Conservation (phyloP, 2,329 filamentous ascomycete species). For the Fusarium chaquense region DNA sequence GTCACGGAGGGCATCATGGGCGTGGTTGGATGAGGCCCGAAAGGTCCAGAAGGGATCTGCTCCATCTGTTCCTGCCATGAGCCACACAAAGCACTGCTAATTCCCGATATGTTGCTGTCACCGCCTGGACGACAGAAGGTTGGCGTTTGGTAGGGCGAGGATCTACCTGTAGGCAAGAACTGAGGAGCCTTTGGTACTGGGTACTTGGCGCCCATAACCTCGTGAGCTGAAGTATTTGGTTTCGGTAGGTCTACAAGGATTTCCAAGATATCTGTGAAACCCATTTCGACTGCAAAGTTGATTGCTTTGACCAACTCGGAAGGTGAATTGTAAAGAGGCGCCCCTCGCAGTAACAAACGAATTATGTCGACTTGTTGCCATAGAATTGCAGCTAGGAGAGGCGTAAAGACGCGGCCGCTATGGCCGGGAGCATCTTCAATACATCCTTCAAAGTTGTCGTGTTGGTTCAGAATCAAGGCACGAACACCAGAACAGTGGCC, state of each 20-base stretch:
- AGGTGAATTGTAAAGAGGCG: constrained; percentile 30
- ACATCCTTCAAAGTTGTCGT: constrained; percentile 43
- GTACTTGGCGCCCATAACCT: constrained; percentile 21
- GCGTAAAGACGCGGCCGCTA: constrained; percentile 43
- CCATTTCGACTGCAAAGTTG: constrained; percentile 38
- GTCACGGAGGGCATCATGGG: not conserved
- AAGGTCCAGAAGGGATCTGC: not conserved
- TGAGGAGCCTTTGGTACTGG: constrained; percentile 10
- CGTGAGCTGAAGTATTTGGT: constrained; percentile 5
- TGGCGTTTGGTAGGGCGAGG: not conserved
- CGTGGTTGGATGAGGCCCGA: not conserved
- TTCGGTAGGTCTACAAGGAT: constrained; percentile 24
- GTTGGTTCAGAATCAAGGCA: constrained; percentile 25
- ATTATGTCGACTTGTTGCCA: constrained; percentile 46
- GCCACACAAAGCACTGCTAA: constrained; percentile 28
- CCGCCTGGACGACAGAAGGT: not conserved
- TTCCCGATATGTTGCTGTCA: constrained; percentile 30
- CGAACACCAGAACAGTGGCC: constrained; percentile 39
- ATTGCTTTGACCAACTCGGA: constrained; percentile 39
- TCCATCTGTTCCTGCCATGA: not conserved
- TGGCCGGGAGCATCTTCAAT: constrained; percentile 22
- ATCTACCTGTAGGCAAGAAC: constrained; percentile 5
- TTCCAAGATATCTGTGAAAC: constrained; percentile 33
- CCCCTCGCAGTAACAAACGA: constrained; percentile 38
- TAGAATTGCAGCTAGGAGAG: constrained; percentile 46